Base-by-base conservation (phyloP, 345 rosid species). In the Gossypioides kirkii region DNA sequence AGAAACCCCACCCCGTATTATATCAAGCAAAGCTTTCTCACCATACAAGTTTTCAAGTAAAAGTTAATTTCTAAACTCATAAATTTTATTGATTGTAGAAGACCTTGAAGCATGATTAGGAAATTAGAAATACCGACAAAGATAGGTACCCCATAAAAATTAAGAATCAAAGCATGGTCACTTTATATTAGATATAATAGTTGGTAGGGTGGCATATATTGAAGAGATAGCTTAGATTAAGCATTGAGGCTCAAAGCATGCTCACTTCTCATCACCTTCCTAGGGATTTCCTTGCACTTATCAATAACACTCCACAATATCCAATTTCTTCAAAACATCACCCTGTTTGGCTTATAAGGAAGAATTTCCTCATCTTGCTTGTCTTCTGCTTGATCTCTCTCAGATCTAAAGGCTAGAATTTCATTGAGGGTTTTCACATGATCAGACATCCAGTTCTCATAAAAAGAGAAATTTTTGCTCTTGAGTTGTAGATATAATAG, bases 231-330 rank as follows among this genome's bases (percentile, higher is more conserved):
- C 25, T 49, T 23, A 32, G 58, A 54, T 60, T 50, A 65, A 50
- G 38, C 14, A 70, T 20, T 13, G 36, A 65, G 70, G 50, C 36
- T 46, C 36, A 71, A 77, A 78, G 82, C 77, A 85, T 79, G 86
- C 87, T 73, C 82, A 13, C 84, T 77, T 77, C 82, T 74, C 77
- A 65, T 76, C 83, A 71, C 78, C 81, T 79, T 82, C 85, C 84
- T 54, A 26, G 32, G 20, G 60, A 79, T 80, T 80, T 83, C 84
- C 74, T 73, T 32, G 72, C 67, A 76, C 50, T 69, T 38, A 16
- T 14, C 18, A 18, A 54, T 18, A 54, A 67, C 60, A 53, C 62
- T 17, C 70, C 61, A 68, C 42, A 12, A 41, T 8, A 18, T 23
- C 55, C 66, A 16, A 65, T 52, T 72, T 68, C 77, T 32, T 66